A percentile compares a stretch with the other conserved stretches of the same genome.
These are phyloP conservation scores for Sistotremastrum niveocremeum DNA, from an alignment of 768 basidiomycete genomes.

Conservation along the genomic window DNA sequence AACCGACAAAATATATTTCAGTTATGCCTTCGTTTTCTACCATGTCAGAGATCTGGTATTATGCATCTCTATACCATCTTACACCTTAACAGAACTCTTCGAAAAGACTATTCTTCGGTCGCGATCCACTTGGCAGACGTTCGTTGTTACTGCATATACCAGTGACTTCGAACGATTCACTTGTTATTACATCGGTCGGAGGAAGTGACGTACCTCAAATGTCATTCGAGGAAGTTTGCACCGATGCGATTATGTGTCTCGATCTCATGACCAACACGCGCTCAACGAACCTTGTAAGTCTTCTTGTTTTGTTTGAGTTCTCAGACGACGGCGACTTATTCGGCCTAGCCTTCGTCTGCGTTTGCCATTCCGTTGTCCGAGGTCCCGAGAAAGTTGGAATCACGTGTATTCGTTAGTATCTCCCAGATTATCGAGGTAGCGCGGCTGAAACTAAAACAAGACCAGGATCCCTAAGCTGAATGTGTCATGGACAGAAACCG, in stretches of 20 bases:
- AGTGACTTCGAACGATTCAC: slow-evolving; percentile 29
- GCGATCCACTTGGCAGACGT: slow-evolving; percentile 77
- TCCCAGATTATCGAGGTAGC: background rate
- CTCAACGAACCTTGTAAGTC: slow-evolving; percentile 6
- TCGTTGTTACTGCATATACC: slow-evolving; percentile 68
- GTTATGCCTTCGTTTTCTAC: slow-evolving; percentile 73
- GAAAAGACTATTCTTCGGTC: slow-evolving; percentile 49
- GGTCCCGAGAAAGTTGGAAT: background rate
- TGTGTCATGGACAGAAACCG: background rate
- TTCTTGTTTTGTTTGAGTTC: slow-evolving; percentile 26
- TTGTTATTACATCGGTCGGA: slow-evolving; percentile 58
- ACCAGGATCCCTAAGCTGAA: slow-evolving; percentile 1
- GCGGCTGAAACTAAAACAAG: too few species aligned
- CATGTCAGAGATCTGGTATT: slow-evolving; percentile 32
- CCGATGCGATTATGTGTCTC: slow-evolving; percentile 41
- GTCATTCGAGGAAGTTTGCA: slow-evolving; percentile 48
- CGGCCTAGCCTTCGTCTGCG: too few species aligned
- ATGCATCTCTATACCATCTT: slow-evolving; percentile 1
- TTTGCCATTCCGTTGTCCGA: too few species aligned
- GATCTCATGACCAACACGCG: slow-evolving; percentile 21
- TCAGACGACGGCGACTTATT: slow-evolving; percentile 17
- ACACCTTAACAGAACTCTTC: slow-evolving; percentile 23
- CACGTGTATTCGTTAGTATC: background rate
- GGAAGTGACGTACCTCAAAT: slow-evolving; percentile 31
- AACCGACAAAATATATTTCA: slow-evolving; percentile 15